Evolutionary conservation across 2,329 filamentous ascomycete species (phyloP), one percentile per base, ranked within the genome.

Genomic region (Calonectria crousiana): DNA sequence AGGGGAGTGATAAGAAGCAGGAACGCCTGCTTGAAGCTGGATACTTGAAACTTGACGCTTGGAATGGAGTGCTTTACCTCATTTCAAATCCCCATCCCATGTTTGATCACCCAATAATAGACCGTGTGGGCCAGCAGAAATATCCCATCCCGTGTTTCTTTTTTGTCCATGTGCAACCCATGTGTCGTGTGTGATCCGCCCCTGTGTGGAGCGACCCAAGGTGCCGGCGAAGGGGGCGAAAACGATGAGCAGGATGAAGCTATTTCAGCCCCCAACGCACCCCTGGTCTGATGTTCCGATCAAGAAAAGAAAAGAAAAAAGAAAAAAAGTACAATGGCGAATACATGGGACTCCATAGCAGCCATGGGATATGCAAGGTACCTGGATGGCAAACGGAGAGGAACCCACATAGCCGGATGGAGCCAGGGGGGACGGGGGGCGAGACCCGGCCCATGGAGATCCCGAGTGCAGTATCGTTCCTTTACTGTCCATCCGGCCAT

Each of bases 1-100:
- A 80, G 70, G 75, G 73, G 65, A 77, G 70, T 52, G 56, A 71
- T 51, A 76, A 74, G 70, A 71, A 74, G 71, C 73, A 76, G 74
- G 74, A 76, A 73, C 67, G 44, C 70, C 56, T 76, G 49, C 38
- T 69, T 51, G 28, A 69, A 36, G 38, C 67, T 41, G 58, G 56
- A 53, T 64, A 30, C 58, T 32, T 28, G 56, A 49, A 47, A 53
- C 38, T 47, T 34, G 52, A 49, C 18, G 49, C 51, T 67, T 38
- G 52, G 34, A 18, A 36, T n/a, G 32, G 14, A n/a, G 51, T 66
- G 60, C 60, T 56, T 66, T 69, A 34, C 66, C 51, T 53, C 36
- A 68, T 53, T 56, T 56, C 34, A 64, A 34, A 26, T 30, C 34
- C 67, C 44, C 44, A 41, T 70, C 32, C 56, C 56, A 53, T 70